phyloP scores from a whole-genome alignment of 1,139 yeast species.

The Hansenula anomala region DNA sequence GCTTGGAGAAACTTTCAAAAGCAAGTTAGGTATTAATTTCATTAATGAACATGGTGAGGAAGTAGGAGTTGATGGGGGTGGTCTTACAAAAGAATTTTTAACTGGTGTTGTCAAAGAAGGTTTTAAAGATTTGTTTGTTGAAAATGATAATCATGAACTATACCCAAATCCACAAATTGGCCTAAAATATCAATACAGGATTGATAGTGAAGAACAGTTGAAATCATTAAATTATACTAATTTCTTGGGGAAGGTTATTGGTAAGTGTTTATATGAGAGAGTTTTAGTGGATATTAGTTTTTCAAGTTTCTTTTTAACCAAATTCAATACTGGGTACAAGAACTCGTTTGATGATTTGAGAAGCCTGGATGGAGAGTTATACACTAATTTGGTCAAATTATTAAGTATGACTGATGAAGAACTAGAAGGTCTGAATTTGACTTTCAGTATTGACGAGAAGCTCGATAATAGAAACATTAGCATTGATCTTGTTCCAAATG shows the following conservation, averaged over 20 bases:
- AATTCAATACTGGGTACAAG: constrained; percentile 45
- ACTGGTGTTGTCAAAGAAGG: constrained; percentile 72
- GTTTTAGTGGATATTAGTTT: constrained; percentile 78
- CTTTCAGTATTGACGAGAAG: constrained; percentile 47
- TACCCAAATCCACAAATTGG: constrained; percentile 71
- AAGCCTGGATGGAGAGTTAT: constrained; percentile 65
- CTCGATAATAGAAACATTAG: constrained; percentile 27
- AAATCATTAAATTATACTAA: constrained; percentile 39
- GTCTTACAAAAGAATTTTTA: constrained; percentile 86
- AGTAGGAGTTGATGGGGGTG: constrained; percentile 97
- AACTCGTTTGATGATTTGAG: constrained; percentile 76
- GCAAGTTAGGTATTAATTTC: constrained; percentile 60
- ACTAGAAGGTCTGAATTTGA: constrained; percentile 53
- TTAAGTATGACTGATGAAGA: constrained; percentile 53
- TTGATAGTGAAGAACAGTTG: constrained; percentile 21
- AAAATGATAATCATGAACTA: constrained; percentile 53
- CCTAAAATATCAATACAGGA: constrained; percentile 25
- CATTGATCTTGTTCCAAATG: constrained; percentile 60
- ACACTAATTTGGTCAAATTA: constrained; percentile 59
- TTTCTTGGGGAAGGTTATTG: constrained; percentile 78
- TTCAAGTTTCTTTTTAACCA: constrained; percentile 81
- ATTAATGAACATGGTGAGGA: constrained; percentile 65
- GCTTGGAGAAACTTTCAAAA: constrained; percentile 49
- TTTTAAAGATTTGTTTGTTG: constrained; percentile 49
- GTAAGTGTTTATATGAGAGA: constrained; percentile 86